Evolutionary conservation across 257 asterid genomes (phyloP).

Genomic region (Gardenia jasminoides): DNA sequence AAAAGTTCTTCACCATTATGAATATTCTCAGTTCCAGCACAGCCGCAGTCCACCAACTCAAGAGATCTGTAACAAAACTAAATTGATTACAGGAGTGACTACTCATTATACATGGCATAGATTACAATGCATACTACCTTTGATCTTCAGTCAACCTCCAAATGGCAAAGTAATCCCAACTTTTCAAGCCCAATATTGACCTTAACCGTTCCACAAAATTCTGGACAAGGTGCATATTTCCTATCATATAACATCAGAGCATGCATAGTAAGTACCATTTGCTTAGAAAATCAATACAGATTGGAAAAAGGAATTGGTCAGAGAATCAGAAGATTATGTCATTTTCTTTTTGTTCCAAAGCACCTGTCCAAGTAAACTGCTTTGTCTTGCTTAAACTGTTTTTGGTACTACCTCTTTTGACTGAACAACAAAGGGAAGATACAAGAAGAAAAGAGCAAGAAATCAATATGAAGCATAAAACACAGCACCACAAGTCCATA

Average conservation of each 20-base stretch:
- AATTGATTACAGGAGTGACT: not conserved
- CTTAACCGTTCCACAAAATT: conserved; percentile 60
- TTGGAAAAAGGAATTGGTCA: conserved; percentile 12
- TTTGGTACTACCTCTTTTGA: conserved; percentile 12
- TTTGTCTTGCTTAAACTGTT: conserved; percentile 11
- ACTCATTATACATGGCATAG: not conserved
- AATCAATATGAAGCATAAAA: conserved; percentile 11
- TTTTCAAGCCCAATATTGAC: conserved; percentile 53
- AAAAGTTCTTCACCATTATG: conserved; percentile 40
- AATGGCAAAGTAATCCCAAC: conserved; percentile 74
- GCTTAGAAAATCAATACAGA: not conserved
- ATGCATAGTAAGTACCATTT: not conserved
- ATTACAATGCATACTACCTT: conserved; percentile 32
- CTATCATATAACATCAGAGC: conserved; percentile 9
- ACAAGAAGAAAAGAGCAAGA: conserved; percentile 8
- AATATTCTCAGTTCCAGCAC: conserved; percentile 57
- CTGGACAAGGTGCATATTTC: conserved; percentile 53
- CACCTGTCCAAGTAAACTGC: conserved; percentile 6
- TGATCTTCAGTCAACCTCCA: conserved; percentile 73
- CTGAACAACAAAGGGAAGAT: conserved; percentile 19
- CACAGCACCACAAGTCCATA: conserved; percentile 6
- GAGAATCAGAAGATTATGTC: conserved; percentile 29
- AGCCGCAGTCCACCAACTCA: conserved; percentile 80
- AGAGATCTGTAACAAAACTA: conserved; percentile 42
- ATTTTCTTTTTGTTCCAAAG: conserved; percentile 8